Conservation (phyloP, 345 rosid genomes). For the Syzygium aromaticum region DNA sequence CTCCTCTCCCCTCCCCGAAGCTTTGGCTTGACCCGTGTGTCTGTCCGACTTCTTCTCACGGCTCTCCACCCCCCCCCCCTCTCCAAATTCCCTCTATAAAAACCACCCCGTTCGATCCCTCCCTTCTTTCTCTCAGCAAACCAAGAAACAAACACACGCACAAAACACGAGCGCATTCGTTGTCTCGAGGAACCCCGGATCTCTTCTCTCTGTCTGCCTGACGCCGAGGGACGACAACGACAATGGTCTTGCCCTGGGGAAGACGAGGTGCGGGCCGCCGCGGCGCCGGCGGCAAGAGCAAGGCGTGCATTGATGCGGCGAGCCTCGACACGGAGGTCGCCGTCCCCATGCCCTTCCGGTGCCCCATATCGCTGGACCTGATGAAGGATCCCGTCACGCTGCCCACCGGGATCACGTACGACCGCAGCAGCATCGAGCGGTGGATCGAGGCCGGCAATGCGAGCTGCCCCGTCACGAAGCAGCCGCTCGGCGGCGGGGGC, state of each 20-base stretch:
- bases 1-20: neutral
- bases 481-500: conserved; percentile 5
- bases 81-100: neutral
- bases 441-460: conserved; percentile 26
- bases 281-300: neutral
- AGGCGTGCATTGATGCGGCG: neutral
- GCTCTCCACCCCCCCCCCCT: too few relatives aligned
- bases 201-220: neutral
- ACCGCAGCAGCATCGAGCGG: conserved; percentile 25
- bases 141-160: neutral
- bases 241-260: conserved; percentile 2
- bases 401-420: conserved; percentile 35
- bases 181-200: neutral
- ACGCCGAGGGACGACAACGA: neutral
- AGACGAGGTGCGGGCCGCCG: neutral
- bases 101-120: neutral
- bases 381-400: conserved; percentile 33
- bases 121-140: neutral
- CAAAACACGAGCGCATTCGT: neutral
- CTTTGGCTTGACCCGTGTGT: too few relatives aligned
- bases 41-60: too few relatives aligned
- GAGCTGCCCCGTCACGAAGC: conserved; percentile 25
- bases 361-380: conserved; percentile 33
- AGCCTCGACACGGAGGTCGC: conserved; percentile 9
- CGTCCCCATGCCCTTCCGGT: conserved; percentile 22